Base-by-base conservation (phyloP, 345 rosid species). In the Carallia pectinifolia region DNA sequence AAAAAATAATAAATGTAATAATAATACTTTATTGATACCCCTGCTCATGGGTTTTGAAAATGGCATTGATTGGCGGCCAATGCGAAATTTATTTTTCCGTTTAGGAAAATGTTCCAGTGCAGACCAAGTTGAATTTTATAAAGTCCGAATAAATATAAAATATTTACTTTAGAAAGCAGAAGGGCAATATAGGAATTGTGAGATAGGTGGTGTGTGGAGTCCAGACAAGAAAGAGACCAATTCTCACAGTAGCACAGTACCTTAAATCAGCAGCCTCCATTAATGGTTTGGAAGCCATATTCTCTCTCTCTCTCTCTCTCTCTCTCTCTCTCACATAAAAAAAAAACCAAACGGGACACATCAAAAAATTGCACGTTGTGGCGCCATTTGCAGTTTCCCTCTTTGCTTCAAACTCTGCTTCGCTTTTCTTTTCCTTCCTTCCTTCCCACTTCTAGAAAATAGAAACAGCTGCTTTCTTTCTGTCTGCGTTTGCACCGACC, bases 361-460 rank as follows among this genome's bases (percentile, higher is more conserved):
- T 56, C 12, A 33, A 56, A 9, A 23, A 56, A 4, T 23, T 56
- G 15, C 3, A 27, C 60, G 27, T 56, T 44, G 31, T 56, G 60
- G 60, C 60, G 60, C 60, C 60, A 56, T 56, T 56, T 56, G 16
- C 33, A 27, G 60, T 56, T 23, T 13, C 60, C 60, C 60, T 23
- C 33, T 56, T 30, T 27, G 60, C 12, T 56, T 56, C 33, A 56
- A 56, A 56, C 60, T 56, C 60, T 4, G 34, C 5, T 30, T 27
- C 60, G 3, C 60, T 23, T 56, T 56, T 19, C 17, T 13, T 9
- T 3, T 56, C 16, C 6, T 23, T 13, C 5, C 33, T 8, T 15
- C 13, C 5, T 33, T 23, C 3, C 33, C 1, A 23, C 15, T 9
- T 23, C 33, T 56, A 27, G 31, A 12, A 23, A 8, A 31, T 23